Evolutionary conservation across 164 flowering plant genomes (phyloP).

Genomic region (Tinospora cordifolia): DNA sequence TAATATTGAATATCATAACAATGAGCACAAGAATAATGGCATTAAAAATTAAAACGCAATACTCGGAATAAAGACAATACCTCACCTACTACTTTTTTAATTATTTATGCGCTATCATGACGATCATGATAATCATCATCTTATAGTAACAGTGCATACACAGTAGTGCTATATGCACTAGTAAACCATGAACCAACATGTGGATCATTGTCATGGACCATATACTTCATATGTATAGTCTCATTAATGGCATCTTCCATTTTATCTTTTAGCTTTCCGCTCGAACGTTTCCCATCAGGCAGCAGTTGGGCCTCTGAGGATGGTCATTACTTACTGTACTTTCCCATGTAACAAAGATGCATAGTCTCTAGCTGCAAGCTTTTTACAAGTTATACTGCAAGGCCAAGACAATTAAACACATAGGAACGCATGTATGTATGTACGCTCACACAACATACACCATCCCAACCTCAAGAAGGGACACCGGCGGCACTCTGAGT

Average conservation of each 20-base stretch:
- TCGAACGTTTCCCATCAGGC: not conserved
- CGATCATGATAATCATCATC: not conserved
- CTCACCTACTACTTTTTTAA: not conserved
- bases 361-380: not conserved
- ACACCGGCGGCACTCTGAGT: conserved; percentile 74
- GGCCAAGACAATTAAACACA: not conserved
- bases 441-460: conserved; percentile 54
- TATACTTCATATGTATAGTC: no score
- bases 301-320: not conserved
- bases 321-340: not conserved
- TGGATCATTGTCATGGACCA: no score
- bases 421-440: not conserved
- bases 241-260: not conserved
- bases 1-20: no score
- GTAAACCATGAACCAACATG: not conserved
- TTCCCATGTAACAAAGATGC: not conserved
- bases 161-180: not conserved
- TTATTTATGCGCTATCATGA: not conserved
- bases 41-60: no score
- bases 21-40: not conserved
- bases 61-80: no score
- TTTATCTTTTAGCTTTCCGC: not conserved
- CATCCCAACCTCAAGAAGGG: conserved; percentile 91
- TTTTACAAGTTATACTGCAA: not conserved
- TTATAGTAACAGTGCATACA: not conserved